phyloP scores from a whole-genome alignment of 371 early-diverging fungal genomes.

The Mortierella sp. region DNA sequence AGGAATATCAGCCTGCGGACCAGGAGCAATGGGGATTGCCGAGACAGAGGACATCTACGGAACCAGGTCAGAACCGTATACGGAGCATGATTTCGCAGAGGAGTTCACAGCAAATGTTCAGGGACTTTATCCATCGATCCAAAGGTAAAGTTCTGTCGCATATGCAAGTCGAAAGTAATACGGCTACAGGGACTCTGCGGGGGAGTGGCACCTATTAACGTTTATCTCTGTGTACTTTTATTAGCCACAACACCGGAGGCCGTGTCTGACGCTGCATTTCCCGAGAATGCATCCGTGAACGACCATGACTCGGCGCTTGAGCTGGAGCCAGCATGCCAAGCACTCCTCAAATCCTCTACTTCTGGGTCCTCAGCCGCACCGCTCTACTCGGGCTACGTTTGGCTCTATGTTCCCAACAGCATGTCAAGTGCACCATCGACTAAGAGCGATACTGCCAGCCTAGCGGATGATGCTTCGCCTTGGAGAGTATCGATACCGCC shows the following conservation, averaged over 20 bases:
- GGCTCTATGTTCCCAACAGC: constrained; percentile 41
- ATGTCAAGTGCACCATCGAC: neutral
- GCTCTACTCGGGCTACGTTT: constrained; percentile 37
- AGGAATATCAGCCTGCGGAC: neutral
- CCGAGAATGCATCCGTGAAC: neutral
- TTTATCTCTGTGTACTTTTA: neutral
- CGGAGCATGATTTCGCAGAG: constrained; percentile 13
- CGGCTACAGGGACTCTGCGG: too few relatives aligned
- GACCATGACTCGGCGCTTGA: neutral
- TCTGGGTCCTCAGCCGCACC: constrained; percentile 12
- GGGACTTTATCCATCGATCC: constrained; percentile 10
- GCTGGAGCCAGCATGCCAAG: constrained; percentile 16
- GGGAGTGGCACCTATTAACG: too few relatives aligned
- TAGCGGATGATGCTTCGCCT: neutral
- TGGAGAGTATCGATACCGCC: neutral
- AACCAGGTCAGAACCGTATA: neutral
- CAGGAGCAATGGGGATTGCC: neutral
- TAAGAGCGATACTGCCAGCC: neutral
- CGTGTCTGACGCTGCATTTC: neutral
- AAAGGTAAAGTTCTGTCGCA: constrained; percentile 21
- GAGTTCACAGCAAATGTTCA: constrained; percentile 7
- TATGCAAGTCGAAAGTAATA: too few relatives aligned
- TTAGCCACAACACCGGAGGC: constrained; percentile 8
- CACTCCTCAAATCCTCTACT: constrained; percentile 8
- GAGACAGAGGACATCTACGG: constrained; percentile 8